A percentile compares a stretch with the other conserved stretches of the same genome.
Evolutionary conservation across 225 moss, liverwort and hornwort genomes (phyloP).

Genomic region (Rhytidiadelphus loreus): DNA sequence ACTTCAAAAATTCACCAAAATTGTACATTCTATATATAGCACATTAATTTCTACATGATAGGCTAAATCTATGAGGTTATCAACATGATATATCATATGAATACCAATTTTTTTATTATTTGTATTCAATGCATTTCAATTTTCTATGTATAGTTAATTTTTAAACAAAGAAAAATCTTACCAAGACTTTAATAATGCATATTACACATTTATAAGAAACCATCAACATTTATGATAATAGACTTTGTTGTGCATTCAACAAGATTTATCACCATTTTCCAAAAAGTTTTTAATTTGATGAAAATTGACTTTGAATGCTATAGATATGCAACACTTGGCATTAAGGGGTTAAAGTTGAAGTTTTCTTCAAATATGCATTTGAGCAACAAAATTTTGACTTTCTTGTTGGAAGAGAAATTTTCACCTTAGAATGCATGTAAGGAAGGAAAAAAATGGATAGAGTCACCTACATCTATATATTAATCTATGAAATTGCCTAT

Average conservation of each 20-base stretch:
- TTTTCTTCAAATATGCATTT: background rate
- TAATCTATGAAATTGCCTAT: background rate
- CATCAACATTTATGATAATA: background rate
- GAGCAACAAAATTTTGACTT: background rate
- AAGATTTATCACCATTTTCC: background rate
- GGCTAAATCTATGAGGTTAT: background rate
- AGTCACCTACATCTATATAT: background rate
- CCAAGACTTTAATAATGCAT: no score
- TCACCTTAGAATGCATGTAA: background rate
- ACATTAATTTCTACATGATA: accelerated
- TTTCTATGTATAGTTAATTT: no score
- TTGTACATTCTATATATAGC: background rate
- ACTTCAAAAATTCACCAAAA: no score
- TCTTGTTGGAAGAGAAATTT: background rate
- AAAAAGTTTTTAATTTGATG: background rate
- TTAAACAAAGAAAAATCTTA: background rate
- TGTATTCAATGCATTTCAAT: no score
- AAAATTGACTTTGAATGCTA: background rate
- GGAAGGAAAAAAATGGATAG: no score
- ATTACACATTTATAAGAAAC: background rate
- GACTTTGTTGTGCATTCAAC: background rate
- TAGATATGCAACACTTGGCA: background rate
- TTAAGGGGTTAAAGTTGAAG: background rate
- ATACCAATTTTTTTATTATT: no score
- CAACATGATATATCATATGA: no score